Conservation (phyloP, 768 basidiomycete genomes). For the Termitomyces sp. region DNA sequence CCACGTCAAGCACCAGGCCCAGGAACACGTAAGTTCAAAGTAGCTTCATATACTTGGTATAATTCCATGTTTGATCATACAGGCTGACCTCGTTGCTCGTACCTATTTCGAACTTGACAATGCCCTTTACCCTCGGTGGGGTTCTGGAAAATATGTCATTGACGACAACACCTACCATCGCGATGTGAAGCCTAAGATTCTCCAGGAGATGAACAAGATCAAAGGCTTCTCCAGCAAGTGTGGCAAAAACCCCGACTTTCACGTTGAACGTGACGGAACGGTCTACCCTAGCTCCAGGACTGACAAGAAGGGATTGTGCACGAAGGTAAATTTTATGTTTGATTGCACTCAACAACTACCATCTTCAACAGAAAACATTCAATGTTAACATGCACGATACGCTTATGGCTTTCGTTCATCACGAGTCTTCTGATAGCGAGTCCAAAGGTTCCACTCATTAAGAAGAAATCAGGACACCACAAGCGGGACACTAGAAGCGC, state of each 20-base stretch:
- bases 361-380: neutral
- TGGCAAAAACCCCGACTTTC: neutral
- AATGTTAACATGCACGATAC: neutral
- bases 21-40: neutral
- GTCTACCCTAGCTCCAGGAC: neutral
- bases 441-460: neutral
- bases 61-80: neutral
- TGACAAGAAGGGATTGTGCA: neutral
- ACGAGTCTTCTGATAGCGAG: neutral
- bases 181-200: neutral
- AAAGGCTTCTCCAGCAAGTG: neutral
- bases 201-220: neutral
- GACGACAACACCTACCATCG: neutral
- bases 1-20: neutral
- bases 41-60: neutral
- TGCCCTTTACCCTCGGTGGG: neutral
- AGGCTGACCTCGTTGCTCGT: neutral
- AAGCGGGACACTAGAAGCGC: neutral
- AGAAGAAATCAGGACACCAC: too few relatives aligned
- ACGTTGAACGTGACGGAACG: neutral
- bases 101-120: neutral
- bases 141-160: neutral
- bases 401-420: neutral
- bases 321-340: neutral
- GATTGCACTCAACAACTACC: neutral